These are phyloP conservation scores for Gossypium lobatum DNA, from an alignment of 441 rosid species.

Conservation along the genomic window DNA sequence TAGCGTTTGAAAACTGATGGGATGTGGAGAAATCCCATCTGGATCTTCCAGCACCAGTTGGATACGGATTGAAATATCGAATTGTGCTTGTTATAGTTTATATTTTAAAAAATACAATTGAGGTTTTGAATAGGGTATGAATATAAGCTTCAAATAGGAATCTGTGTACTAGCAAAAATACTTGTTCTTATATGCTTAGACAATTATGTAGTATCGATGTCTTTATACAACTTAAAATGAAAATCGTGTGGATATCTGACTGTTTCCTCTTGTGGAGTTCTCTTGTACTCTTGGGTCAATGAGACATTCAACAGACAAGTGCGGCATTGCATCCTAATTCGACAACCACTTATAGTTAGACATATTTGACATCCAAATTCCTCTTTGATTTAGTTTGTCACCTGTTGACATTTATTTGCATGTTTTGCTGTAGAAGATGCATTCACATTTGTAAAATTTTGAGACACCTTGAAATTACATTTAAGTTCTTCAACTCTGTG, in stretches of 20 bases:
- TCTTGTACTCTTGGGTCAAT: not conserved
- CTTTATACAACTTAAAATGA: no score
- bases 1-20: not conserved
- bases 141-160: no score
- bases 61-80: not conserved
- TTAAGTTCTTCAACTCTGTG: conserved; percentile 2
- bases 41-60: not conserved
- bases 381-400: not conserved
- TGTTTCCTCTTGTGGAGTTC: no score
- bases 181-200: no score
- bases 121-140: no score
- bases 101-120: not conserved
- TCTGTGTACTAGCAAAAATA: no score
- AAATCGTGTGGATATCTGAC: no score
- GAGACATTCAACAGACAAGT: not conserved
- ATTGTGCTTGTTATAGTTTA: not conserved
- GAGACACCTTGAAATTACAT: not conserved
- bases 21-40: not conserved
- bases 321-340: not conserved
- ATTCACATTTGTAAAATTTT: not conserved
- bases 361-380: not conserved
- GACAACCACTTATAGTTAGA: not conserved
- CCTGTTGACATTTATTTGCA: not conserved
- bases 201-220: no score
- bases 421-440: not conserved